Percentiles rank a stretch among this genome's conserved stretches.
These are phyloP conservation scores for Boletus subcaerulescens DNA, from an alignment of 768 basidiomycete genomes.

Conservation along the genomic window DNA sequence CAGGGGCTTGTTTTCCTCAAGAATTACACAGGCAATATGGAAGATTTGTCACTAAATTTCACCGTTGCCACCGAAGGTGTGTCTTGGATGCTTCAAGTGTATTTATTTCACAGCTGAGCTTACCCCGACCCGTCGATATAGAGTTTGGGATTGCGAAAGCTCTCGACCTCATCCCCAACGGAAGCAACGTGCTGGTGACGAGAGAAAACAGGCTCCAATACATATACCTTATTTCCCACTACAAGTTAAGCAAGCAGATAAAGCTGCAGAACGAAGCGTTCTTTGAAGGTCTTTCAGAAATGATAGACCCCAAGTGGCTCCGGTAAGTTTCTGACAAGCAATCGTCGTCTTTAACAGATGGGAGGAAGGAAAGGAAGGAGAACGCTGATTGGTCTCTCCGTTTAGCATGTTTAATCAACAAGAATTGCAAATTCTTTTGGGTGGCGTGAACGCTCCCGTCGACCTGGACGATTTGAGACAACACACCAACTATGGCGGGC, in stretches of 20 bases:
- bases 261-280: slow-evolving; percentile 79
- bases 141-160: slow-evolving; percentile 81
- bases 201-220: slow-evolving; percentile 87
- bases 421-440: slow-evolving; percentile 88
- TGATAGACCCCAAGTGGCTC: slow-evolving; percentile 90
- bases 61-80: slow-evolving; percentile 82
- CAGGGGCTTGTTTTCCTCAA: slow-evolving; percentile 91
- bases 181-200: slow-evolving; percentile 81
- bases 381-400: slow-evolving; percentile 8
- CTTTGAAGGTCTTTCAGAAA: slow-evolving; percentile 89
- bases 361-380: no score
- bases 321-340: slow-evolving; percentile 38
- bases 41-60: slow-evolving; percentile 89
- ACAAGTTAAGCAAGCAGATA: slow-evolving; percentile 87
- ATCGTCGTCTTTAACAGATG: not conserved
- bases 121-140: slow-evolving; percentile 23
- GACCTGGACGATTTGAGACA: slow-evolving; percentile 76
- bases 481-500: slow-evolving; percentile 81
- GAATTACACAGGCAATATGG: slow-evolving; percentile 81
- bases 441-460: slow-evolving; percentile 82
- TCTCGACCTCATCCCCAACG: slow-evolving; percentile 77
- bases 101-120: not conserved
- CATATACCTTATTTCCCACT: slow-evolving; percentile 86
- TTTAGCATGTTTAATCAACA: slow-evolving; percentile 95
- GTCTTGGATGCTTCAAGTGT: slow-evolving; percentile 17